These are phyloP conservation scores for Tetrahymena thermophila DNA, from an alignment of 73 alveolate genomes.

Conservation along the genomic window DNA sequence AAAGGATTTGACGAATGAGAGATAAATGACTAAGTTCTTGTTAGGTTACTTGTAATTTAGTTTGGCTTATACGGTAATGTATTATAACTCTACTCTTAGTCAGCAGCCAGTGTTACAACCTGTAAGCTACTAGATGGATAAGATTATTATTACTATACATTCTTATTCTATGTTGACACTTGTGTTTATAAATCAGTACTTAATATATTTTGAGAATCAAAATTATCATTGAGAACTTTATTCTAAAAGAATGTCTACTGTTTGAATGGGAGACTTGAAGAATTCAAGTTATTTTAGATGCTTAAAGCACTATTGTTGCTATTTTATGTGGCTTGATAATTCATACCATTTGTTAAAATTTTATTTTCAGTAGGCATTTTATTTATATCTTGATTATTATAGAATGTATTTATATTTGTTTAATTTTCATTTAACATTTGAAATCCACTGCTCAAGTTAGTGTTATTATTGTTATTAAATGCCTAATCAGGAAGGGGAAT, in stretches of 20 bases:
- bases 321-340: neutral
- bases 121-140: neutral
- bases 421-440: neutral
- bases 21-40: neutral
- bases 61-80: neutral
- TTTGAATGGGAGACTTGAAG: neutral
- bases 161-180: neutral
- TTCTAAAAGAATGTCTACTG: neutral
- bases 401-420: neutral
- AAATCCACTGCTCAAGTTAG: neutral
- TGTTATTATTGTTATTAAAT: neutral
- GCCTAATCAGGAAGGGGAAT: neutral
- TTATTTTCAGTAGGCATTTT: neutral
- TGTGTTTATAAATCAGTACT: neutral
- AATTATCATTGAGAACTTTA: neutral
- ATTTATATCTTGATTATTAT: neutral
- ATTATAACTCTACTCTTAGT: neutral
- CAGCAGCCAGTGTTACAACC: neutral
- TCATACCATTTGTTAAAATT: neutral
- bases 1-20: neutral
- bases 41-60: neutral
- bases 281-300: neutral
- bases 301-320: neutral
- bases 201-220: neutral
- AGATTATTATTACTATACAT: neutral